Conservation (phyloP, 257 asterid species). For the Solanum corneliomulleri region DNA sequence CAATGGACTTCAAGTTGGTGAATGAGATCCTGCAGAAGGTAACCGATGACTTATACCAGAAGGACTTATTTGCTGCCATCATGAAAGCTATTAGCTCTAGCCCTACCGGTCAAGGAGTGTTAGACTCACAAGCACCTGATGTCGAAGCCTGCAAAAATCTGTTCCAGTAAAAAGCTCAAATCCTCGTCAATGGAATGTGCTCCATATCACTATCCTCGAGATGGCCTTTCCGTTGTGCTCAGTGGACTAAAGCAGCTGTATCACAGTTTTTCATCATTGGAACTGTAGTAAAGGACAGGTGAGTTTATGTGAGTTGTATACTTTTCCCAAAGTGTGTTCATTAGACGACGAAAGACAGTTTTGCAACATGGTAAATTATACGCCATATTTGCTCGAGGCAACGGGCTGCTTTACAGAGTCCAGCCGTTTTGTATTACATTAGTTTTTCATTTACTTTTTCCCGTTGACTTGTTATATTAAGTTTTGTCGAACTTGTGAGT, state of each 20-base stretch:
- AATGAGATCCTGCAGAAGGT: conserved; percentile 45
- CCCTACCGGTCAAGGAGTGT: conserved; percentile 33
- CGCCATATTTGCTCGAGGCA: conserved; percentile 22
- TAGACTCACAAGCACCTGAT: conserved; percentile 60
- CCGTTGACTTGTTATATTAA: conserved; percentile 14
- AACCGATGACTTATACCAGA: conserved; percentile 47
- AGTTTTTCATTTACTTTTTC: conserved; percentile 20
- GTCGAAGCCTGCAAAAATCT: conserved; percentile 56
- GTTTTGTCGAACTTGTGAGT: conserved; percentile 37
- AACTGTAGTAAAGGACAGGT: conserved; percentile 15
- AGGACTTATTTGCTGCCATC: conserved; percentile 37
- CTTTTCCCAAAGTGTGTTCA: conserved; percentile 25
- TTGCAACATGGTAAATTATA: conserved; percentile 22
- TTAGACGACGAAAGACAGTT: conserved; percentile 6
- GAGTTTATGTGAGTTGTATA: conserved; percentile 22
- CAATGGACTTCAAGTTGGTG: conserved; percentile 52
- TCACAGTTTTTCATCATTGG: background rate
- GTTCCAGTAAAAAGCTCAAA: conserved; percentile 18
- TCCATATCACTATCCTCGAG: conserved; percentile 3
- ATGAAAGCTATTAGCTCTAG: conserved; percentile 23
- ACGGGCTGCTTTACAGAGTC: background rate
- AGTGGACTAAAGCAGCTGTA: conserved; percentile 1
- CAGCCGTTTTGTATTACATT: conserved; percentile 29
- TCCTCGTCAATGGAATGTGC: conserved; percentile 1
- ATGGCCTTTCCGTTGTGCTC: background rate